These are phyloP conservation scores for Scheffersomyces segobiensis DNA, from an alignment of 1,139 yeast species.

Conservation along the genomic window DNA sequence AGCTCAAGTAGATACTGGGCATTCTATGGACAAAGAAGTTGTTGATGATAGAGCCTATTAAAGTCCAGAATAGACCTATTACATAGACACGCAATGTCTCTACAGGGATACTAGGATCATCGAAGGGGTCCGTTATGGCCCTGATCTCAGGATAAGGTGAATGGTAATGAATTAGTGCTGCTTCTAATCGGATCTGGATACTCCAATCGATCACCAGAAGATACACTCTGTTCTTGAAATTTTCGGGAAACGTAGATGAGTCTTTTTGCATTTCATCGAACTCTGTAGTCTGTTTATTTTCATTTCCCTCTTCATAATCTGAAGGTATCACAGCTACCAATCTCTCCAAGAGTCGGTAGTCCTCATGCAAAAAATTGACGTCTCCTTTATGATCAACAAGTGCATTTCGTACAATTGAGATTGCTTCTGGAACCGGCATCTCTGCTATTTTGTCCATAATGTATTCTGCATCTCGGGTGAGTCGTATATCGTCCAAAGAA, in stretches of 20 bases:
- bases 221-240: conserved; percentile 28
- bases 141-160: conserved; percentile 51
- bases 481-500: conserved; percentile 13
- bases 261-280: conserved; percentile 9
- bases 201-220: conserved; percentile 35
- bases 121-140: conserved; percentile 46
- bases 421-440: conserved; percentile 24
- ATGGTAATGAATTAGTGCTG: conserved; percentile 42
- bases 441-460: conserved; percentile 32
- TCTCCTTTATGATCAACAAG: conserved; percentile 44
- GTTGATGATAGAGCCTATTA: conserved; percentile 43
- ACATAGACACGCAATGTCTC: conserved; percentile 46
- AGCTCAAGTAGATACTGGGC: conserved; percentile 39
- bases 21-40: conserved; percentile 47
- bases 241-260: conserved; percentile 1
- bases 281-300: conserved; percentile 4
- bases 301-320: conserved; percentile 10
- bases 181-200: conserved; percentile 39
- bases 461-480: conserved; percentile 24
- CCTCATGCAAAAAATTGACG: conserved; percentile 40
- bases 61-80: conserved; percentile 44
- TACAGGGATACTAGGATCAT: conserved; percentile 37
- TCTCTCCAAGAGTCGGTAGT: conserved; percentile 34
- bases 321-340: conserved; percentile 26
- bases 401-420: conserved; percentile 36